Base-by-base conservation (phyloP, 139 green algal genomes). In the Tetradesmus obliquus region DNA sequence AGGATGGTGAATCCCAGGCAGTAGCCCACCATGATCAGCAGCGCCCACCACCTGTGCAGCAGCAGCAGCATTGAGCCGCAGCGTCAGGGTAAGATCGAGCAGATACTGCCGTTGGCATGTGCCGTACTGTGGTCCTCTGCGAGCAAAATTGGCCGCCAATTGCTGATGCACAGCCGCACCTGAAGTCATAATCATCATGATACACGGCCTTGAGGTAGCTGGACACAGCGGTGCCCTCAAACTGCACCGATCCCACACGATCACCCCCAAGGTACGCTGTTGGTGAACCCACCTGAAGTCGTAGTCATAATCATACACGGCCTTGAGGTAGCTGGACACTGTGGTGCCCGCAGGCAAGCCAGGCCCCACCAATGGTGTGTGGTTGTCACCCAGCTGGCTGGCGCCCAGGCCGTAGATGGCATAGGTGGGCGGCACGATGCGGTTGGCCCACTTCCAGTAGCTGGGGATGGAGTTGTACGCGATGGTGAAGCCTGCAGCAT, bases 321-420 rank as follows among this genome's bases (percentile, higher is more conserved):
- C 15, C 55, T 88, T 45, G 7, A 86, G 9, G 24, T 88, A 91
- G 76, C 76, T 88, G 8, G 45, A 79, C 76, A 91, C 88, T 60
- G 79, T 87, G 19, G 55, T 57, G 55, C 24, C 76, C 3, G 82
- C 69, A 20, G 90, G 60, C 60, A 90, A 10, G 51, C 72, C 79
- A 20, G 69, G 71, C 53, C 86, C 66, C 0, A 51, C 45, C 45
- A 93, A 6, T 2, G 81, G 83, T 3, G 74, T 62, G 9, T 88
- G 1, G 32, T 93, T 93, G 84, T 94, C 87, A 79, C 92, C 92
- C 84, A 94, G 60, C 81, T 94, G 88, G 51, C 91, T 92, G n/a
- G 88, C 91, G 45, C 84, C 79, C 4, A 91, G 53, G 51, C 87
- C 84, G 69, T 94, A 93, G 54, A 94, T 87, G 80, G 92, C 58